Evolutionary conservation across 148 eudicot species (phyloP), one percentile per base, ranked within the genome.

Genomic region (Chenopodium berlandieri): DNA sequence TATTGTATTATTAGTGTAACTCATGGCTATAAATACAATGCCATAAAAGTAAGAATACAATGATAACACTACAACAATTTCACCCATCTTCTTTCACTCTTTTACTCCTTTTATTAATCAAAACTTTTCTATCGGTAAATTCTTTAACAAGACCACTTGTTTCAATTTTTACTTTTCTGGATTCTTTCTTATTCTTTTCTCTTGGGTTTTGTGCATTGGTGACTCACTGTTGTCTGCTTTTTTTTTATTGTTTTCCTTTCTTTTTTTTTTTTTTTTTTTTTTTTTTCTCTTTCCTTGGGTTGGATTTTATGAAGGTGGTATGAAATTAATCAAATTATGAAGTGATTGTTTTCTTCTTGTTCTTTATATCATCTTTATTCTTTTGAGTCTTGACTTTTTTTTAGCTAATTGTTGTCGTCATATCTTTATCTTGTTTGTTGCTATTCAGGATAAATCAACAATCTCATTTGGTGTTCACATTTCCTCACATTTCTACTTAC

Each of bases 181-280:
- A 25, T 27, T 69, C 66, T 69, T 62, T 75, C n/a, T 14, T 66
- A 5, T 31, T 56, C 44, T 44, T 56, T 70, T 4, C 48, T 56
- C 73, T 70, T 52, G 75, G 13, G 54, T 50, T 40, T 62, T 78
- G 37, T 67, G 81, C 34, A 20, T 62, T 6, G 12, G 19, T 47
- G 75, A 70, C 75, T 56, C 72, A 69, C n/a, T 79, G 71, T 79
- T 69, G 60, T 60, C 67, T 54, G 66, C 14, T 54, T 46, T 64
- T 46, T 64, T 54, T 37, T 44, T 79, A 19, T 44, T 6, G 11
- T 31, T 50, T 4, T 9, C 27, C 27, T 27, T 27, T 27, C 0
- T 19, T 11, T 27, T 25, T 25, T 16, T 0, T n/a, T 30, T 14
- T 3, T 23, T 23, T 27, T 11, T 27, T 25, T 25, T 16, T 0